Conservation (phyloP, 2,329 filamentous ascomycete species). For the Pleurostoma richardsiae region DNA sequence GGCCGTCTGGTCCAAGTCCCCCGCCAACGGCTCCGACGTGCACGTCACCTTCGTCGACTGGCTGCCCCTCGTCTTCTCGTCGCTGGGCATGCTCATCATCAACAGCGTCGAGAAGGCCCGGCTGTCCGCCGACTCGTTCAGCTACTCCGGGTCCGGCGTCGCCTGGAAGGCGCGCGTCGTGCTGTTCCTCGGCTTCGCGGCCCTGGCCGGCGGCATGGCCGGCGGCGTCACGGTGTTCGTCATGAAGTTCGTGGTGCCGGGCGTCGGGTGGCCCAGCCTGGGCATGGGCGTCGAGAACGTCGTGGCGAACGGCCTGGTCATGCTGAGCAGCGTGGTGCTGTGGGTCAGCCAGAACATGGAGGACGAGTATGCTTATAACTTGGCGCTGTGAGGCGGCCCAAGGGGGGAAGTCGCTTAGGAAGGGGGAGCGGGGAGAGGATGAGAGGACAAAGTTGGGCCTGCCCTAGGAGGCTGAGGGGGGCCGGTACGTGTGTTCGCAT, state of each 20-base stretch:
- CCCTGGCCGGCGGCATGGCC: slow-evolving; percentile 62
- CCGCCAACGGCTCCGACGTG: slow-evolving; percentile 52
- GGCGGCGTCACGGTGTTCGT: slow-evolving; percentile 65
- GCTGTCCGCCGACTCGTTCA: slow-evolving; percentile 58
- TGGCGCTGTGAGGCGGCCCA: slow-evolving; percentile 43
- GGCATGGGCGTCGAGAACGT: slow-evolving; percentile 63
- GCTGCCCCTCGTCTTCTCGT: slow-evolving; percentile 63
- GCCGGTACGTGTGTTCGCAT: no score
- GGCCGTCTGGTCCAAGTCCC: slow-evolving; percentile 60
- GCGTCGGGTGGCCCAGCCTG: slow-evolving; percentile 54
- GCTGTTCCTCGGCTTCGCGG: slow-evolving; percentile 62
- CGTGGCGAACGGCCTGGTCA: slow-evolving; percentile 59
- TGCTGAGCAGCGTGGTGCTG: slow-evolving; percentile 57
- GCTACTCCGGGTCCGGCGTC: slow-evolving; percentile 57
- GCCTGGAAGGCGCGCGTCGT: slow-evolving; percentile 67
- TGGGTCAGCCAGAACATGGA: slow-evolving; percentile 71
- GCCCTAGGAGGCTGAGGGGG: background rate
- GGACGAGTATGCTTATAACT: slow-evolving; percentile 65
- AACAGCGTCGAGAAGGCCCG: slow-evolving; percentile 65
- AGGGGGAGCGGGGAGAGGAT: background rate
- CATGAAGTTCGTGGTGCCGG: slow-evolving; percentile 56
- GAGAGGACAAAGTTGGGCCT: background rate
- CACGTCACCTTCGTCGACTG: slow-evolving; percentile 67
- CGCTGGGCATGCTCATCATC: slow-evolving; percentile 66
- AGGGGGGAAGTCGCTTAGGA: background rate